Conservation (phyloP, 345 rosid genomes). For the Rhodomyrtus tomentosa region DNA sequence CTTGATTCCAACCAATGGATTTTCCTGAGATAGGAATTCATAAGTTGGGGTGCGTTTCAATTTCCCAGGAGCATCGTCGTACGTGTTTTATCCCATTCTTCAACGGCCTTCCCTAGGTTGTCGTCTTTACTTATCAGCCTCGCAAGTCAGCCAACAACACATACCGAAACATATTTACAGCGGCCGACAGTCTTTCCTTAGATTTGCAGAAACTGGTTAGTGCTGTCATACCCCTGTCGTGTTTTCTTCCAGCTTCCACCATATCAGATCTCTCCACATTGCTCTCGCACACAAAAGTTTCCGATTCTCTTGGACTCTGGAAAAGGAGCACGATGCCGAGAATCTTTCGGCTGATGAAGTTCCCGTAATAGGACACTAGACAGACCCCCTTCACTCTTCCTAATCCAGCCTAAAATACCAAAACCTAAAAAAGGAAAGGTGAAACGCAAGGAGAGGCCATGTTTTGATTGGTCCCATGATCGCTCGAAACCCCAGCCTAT, state of each 20-base stretch:
- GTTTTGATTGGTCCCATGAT: neutral
- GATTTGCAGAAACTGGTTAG: neutral
- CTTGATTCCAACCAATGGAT: neutral
- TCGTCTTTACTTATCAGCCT: neutral
- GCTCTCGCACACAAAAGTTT: neutral
- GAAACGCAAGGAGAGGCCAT: neutral
- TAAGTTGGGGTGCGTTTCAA: neutral
- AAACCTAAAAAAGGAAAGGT: neutral
- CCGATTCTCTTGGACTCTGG: neutral
- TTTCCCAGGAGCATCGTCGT: neutral
- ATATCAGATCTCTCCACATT: neutral
- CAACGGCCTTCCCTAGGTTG: neutral
- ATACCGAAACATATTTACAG: neutral
- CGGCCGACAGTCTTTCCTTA: neutral
- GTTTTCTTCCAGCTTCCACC: neutral
- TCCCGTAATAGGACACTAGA: neutral
- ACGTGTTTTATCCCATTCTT: neutral
- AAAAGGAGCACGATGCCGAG: neutral
- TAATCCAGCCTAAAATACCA: neutral
- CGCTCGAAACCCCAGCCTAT: neutral
- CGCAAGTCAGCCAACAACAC: neutral
- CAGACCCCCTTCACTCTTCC: neutral
- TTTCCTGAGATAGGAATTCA: neutral
- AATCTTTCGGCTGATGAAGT: neutral
- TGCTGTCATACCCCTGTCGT: neutral